Evolutionary conservation across 352 stramenopile genomes (phyloP), one percentile per base, ranked within the genome.

Genomic region (Phytophthora sp.): DNA sequence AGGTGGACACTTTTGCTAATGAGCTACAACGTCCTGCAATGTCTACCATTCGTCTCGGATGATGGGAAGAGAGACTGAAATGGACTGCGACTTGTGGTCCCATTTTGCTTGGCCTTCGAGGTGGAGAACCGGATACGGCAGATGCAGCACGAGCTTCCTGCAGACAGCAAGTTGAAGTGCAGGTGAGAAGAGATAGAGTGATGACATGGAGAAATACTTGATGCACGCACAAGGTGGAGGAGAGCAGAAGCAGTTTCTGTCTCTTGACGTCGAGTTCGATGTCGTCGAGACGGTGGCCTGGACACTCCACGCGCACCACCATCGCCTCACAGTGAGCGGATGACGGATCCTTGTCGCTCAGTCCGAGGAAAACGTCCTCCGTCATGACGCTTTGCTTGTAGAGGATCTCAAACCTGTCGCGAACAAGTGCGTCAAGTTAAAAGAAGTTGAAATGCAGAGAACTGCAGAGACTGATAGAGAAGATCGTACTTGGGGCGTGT

Each of bases 361-460:
- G 62, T 1, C 86, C 86, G 21, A 96, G 76, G 32, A 92, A 96
- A 54, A 96, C 77, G 56, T 92, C 85, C 48, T 96, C 87, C 0
- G 85, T 91, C 85, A 92, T 92, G 31, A 96, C 84, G 28, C 71
- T 87, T 66, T 96, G 87, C 69, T 94, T 92, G 74, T 92, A 94
- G 32, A 92, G 55, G 45, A 96, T 81, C 63, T 93, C 87, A 61
- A 89, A 91, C n/a, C 82, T 90, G 24, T 12, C 28, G 10, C 27
- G 21, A 17, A 37, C 11, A 7, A 54, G 12, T 26, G 2, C 65
- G 21, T 55, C 15, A 35, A 12, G 21, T 11, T 63, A n/a, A 20
- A 17, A 35, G 1, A n/a, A 2, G 15, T 45, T 9, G n/a, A n/a
- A n/a, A n/a, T n/a, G n/a, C n/a, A n/a, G n/a, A n/a, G n/a, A n/a